Conservation (phyloP, 176 grass and related monocot species). For the Rhynchospora tenuis region DNA sequence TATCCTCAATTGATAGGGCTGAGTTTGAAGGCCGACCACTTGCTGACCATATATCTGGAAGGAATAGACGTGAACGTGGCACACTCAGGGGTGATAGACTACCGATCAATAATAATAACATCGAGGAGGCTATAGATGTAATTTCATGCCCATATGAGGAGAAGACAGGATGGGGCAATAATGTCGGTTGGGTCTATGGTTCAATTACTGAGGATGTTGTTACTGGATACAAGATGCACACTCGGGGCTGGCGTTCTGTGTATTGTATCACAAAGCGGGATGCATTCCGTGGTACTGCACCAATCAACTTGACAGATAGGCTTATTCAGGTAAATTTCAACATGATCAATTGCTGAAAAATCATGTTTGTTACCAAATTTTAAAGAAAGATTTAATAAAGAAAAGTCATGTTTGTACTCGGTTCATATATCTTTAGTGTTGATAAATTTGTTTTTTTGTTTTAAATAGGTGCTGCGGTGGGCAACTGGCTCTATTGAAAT, state of each 20-base stretch:
- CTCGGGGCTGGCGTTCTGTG: conserved; percentile 11
- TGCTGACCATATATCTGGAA: conserved; percentile 4
- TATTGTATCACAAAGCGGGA: conserved; percentile 12
- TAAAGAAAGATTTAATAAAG: not conserved
- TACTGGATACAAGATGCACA: conserved; percentile 28
- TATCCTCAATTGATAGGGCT: not conserved
- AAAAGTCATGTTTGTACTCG: not conserved
- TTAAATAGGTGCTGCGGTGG: conserved; percentile 19
- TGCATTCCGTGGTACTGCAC: conserved; percentile 22
- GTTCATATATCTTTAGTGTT: not conserved
- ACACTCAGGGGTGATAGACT: not conserved
- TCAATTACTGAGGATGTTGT: conserved; percentile 25
- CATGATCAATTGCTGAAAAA: not conserved
- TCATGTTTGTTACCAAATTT: not conserved
- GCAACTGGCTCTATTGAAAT: conserved; percentile 23
- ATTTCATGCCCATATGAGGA: conserved; percentile 23
- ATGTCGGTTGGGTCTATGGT: conserved; percentile 22
- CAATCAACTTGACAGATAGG: conserved; percentile 27
- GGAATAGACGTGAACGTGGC: conserved; percentile 17
- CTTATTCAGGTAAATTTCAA: conserved; percentile 17
- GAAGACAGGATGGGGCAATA: conserved; percentile 21
- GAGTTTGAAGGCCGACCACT: conserved; percentile 24
- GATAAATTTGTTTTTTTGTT: not conserved
- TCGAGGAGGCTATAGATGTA: conserved; percentile 25
- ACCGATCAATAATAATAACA: not conserved